These are phyloP conservation scores for Pythium oligandrum DNA, from an alignment of 352 stramenopile species.

Conservation along the genomic window DNA sequence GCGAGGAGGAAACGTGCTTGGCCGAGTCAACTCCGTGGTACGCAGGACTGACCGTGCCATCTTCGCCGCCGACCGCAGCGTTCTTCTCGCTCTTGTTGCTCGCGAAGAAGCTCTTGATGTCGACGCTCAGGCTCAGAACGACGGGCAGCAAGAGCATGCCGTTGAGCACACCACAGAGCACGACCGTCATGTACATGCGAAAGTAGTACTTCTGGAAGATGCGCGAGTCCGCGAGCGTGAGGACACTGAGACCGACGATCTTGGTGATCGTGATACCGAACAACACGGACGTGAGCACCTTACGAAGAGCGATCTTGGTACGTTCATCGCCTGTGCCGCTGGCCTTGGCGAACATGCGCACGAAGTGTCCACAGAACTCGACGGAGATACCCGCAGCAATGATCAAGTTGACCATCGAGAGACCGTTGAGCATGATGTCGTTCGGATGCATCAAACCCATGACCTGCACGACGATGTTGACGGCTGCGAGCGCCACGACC, in stretches of 20 bases:
- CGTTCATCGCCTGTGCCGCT: slow-evolving; percentile 15
- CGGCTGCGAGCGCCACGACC: slow-evolving; percentile 30
- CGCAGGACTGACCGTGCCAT: slow-evolving; percentile 10
- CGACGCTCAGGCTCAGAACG: slow-evolving; percentile 44
- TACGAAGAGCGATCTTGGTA: slow-evolving; percentile 18
- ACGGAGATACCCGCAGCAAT: slow-evolving; percentile 70
- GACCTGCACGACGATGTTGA: slow-evolving; percentile 54
- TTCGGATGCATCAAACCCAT: slow-evolving; percentile 57
- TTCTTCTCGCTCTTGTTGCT: slow-evolving; percentile 15
- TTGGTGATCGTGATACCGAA: slow-evolving; percentile 88
- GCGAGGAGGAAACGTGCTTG: slow-evolving; percentile 1
- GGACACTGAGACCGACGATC: slow-evolving; percentile 71
- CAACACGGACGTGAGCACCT: slow-evolving; percentile 45
- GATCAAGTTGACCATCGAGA: slow-evolving; percentile 80
- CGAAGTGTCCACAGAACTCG: slow-evolving; percentile 76
- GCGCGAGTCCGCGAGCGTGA: slow-evolving; percentile 74
- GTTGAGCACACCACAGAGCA: slow-evolving; percentile 79
- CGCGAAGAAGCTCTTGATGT: slow-evolving; percentile 32
- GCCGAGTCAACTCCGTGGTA: slow-evolving; percentile 15
- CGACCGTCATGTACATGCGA: slow-evolving; percentile 83
- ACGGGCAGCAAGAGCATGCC: slow-evolving; percentile 61
- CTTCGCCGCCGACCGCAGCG: slow-evolving; percentile 1
- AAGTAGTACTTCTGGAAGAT: slow-evolving; percentile 91
- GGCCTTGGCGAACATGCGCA: slow-evolving; percentile 53
- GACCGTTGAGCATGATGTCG: slow-evolving; percentile 71